Evolutionary conservation across 2,329 filamentous ascomycete genomes (phyloP).

Genomic region (Tolypocladium paradoxum): DNA sequence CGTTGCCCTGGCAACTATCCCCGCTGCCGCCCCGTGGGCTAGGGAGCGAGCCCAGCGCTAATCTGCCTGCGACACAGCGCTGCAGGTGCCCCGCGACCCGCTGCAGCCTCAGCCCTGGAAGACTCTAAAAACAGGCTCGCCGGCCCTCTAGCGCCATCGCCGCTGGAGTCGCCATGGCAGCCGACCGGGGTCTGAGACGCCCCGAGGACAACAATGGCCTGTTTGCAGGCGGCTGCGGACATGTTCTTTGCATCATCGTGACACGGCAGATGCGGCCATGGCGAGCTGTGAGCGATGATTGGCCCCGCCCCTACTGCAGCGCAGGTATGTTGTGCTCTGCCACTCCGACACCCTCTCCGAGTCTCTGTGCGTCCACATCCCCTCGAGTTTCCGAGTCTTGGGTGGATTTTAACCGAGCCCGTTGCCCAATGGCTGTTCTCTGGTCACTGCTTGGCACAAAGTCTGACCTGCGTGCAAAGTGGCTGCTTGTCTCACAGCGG

Average conservation of each 20-base stretch:
- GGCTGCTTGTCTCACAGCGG: not conserved
- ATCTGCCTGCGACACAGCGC: not conserved
- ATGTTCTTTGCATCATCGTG: not conserved
- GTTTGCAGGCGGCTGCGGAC: not conserved
- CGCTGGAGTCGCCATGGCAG: constrained; percentile 12
- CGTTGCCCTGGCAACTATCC: constrained; percentile 2
- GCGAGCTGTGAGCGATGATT: not conserved
- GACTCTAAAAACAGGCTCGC: not conserved
- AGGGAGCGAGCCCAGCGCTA: not conserved
- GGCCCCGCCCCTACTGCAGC: not conserved
- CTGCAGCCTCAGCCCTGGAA: not conserved
- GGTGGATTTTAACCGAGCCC: not conserved
- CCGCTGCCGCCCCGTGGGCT: no score
- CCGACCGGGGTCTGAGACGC: constrained; percentile 8
- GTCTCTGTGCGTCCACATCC: not conserved
- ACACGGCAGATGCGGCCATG: not conserved
- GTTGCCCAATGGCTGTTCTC: not conserved
- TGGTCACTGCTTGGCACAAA: not conserved
- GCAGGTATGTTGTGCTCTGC: not conserved
- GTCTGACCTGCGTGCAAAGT: not conserved
- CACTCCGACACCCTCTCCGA: not conserved
- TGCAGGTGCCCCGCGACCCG: not conserved
- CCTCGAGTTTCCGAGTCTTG: not conserved
- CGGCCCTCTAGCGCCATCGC: not conserved
- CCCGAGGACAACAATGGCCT: constrained; percentile 3